Base-by-base conservation (phyloP, 116 monocot species). In the Posidonia oceanica region DNA sequence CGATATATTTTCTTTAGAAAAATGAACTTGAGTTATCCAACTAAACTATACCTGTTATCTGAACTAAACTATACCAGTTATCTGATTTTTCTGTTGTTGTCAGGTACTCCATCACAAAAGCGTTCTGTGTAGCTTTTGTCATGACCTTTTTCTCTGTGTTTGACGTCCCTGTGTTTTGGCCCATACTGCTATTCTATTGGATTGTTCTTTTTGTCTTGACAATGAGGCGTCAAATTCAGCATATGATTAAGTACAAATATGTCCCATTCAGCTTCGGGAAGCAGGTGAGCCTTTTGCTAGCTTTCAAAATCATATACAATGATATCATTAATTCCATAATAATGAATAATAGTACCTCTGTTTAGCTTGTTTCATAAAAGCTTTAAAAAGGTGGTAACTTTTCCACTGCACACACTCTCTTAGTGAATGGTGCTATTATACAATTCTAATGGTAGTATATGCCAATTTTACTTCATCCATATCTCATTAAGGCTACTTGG, bases 131-230 rank as follows among this genome's bases (percentile, higher is more conserved):
- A 55, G 93, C 93, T 54, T 86, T 93, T 52, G 6, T 81, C 16
- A 64, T 87, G 80, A 93, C 93, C 52, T 93, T 93, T 76, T 93
- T 88, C 63, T 75, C 73, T 39, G 69, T 67, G 57, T 93, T 93
- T 40, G 93, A 93, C 69, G 88, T 93, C 23, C 93, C 88, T 74
- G 93, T 93, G 20, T 93, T 88, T 80, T 93, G 88, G 93, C 93
- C 93, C 52, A 84, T 93, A 65, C 81, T 93, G 44, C 84, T 93
- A 18, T 82, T 86, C 74, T 93, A 93, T 78, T 93, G 86, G 84
- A 5, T 93, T 39, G 77, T 88, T 14, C 74, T 93, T 44, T 93
- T 88, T 69, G 76, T 72, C 8, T 75, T 78, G 51, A 93, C 93
- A 75, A 93, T 93, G 93, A 93, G 86, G 84, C 54, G 84, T 10